Evolutionary conservation across 495 filamentous ascomycete species (phyloP).

Genomic region (Schizothecium vesticola): DNA sequence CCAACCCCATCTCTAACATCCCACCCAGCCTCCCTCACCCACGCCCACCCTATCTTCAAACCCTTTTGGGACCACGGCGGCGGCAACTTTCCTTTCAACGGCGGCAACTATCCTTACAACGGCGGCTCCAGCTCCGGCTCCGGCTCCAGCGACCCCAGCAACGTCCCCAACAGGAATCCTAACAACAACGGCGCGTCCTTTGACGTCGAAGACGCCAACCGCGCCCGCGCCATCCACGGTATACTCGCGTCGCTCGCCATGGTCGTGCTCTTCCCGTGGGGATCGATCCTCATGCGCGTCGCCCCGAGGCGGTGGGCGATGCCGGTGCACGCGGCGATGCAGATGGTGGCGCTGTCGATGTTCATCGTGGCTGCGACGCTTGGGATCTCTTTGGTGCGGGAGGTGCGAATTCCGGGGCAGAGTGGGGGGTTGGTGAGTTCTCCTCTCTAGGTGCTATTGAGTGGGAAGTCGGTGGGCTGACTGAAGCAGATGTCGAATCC

Average conservation of each 20-base stretch:
- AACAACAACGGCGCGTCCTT: not conserved
- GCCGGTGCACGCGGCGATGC: conserved; percentile 48
- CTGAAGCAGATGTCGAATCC: conserved; percentile 21
- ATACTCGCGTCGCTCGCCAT: conserved; percentile 38
- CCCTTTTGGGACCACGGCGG: too few species aligned
- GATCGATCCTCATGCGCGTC: conserved; percentile 48
- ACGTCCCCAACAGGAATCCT: too few species aligned
- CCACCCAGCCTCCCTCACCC: not conserved
- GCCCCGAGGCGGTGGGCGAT: conserved; percentile 30
- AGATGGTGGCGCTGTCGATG: conserved; percentile 47
- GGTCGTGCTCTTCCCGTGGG: conserved; percentile 47
- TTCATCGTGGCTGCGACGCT: conserved; percentile 52
- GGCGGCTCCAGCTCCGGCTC: too few species aligned
- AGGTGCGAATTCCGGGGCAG: conserved; percentile 22
- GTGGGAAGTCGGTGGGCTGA: conserved; percentile 1
- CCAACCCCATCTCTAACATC: not conserved
- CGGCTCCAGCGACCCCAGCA: too few species aligned
- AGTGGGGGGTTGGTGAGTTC: conserved; percentile 28
- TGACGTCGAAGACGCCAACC: not conserved
- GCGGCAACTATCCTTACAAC: too few species aligned
- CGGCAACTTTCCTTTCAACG: too few species aligned
- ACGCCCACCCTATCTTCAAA: not conserved
- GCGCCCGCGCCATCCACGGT: conserved; percentile 28
- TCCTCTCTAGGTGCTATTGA: too few species aligned
- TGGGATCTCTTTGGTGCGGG: conserved; percentile 48